Percentiles rank a stretch among this genome's conserved stretches.
Evolutionary conservation across 73 alveolate species (phyloP).

Genomic region (Effrenium voratum): DNA sequence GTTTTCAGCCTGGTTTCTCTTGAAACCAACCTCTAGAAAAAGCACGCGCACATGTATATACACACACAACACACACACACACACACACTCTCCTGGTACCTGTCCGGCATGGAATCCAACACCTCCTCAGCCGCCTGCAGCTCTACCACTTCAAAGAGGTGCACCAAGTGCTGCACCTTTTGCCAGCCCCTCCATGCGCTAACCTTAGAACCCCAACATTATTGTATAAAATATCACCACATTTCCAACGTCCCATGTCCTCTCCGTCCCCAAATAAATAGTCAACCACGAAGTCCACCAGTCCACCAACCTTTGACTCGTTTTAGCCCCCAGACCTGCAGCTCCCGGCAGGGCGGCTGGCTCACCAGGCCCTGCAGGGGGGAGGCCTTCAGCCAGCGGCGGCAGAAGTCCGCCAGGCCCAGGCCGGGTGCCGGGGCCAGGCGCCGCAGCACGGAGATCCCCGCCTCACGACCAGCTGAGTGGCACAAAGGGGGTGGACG

Average conservation of each 20-base stretch:
- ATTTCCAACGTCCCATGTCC: background rate
- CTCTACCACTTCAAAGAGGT: slow-evolving; percentile 45
- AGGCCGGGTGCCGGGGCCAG: slow-evolving; percentile 4
- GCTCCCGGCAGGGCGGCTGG: background rate
- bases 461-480: background rate
- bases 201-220: background rate
- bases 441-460: slow-evolving; percentile 19
- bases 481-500: background rate
- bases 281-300: background rate
- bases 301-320: background rate
- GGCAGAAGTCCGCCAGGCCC: slow-evolving; percentile 33
- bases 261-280: background rate
- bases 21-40: no score
- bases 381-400: background rate
- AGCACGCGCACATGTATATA: no score
- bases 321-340: background rate
- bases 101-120: no score
- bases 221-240: background rate
- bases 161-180: slow-evolving; percentile 53
- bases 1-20: no score
- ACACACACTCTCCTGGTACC: no score
- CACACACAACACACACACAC: no score
- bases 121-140: background rate
- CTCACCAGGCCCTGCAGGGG: background rate
- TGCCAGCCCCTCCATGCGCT: background rate